phyloP scores from a whole-genome alignment of 1,139 yeast genomes.

The Protomyces inundatus region DNA sequence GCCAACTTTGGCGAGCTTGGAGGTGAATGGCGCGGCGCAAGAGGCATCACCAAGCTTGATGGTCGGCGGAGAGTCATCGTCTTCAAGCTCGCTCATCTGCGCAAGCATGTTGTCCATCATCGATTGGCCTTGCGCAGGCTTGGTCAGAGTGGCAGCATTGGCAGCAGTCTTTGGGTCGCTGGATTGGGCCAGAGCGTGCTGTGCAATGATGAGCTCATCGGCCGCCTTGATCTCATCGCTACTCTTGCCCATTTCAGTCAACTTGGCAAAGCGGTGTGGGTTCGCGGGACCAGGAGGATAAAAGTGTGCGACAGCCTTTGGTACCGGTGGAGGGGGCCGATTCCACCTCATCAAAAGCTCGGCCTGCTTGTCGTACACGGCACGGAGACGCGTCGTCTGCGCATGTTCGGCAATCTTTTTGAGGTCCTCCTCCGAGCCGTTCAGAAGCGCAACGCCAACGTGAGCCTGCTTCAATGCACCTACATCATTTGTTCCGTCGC shows the following conservation, averaged over 20 bases:
- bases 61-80: slow-evolving; percentile 82
- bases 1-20: slow-evolving; percentile 84
- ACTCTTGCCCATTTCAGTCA: slow-evolving; percentile 68
- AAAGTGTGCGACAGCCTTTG: slow-evolving; percentile 79
- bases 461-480: slow-evolving; percentile 99
- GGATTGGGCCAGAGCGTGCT: not conserved
- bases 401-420: slow-evolving; percentile 81
- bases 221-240: slow-evolving; percentile 54
- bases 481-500: slow-evolving; percentile 99
- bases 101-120: slow-evolving; percentile 61
- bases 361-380: slow-evolving; percentile 78
- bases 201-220: slow-evolving; percentile 35
- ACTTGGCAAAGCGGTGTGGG: slow-evolving; percentile 79
- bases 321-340: slow-evolving; percentile 81
- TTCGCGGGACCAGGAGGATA: slow-evolving; percentile 94
- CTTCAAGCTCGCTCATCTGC: slow-evolving; percentile 57
- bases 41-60: slow-evolving; percentile 97
- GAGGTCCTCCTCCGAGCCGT: slow-evolving; percentile 94
- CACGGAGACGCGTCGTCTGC: slow-evolving; percentile 58
- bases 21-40: slow-evolving; percentile 98
- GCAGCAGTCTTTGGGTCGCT: slow-evolving; percentile 34
- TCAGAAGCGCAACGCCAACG: slow-evolving; percentile 91
- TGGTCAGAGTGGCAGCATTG: slow-evolving; percentile 35
- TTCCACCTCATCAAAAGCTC: slow-evolving; percentile 74
- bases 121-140: slow-evolving; percentile 42